Base-by-base conservation (phyloP, 495 filamentous ascomycete genomes). In the Talaromyces thailandensis region DNA sequence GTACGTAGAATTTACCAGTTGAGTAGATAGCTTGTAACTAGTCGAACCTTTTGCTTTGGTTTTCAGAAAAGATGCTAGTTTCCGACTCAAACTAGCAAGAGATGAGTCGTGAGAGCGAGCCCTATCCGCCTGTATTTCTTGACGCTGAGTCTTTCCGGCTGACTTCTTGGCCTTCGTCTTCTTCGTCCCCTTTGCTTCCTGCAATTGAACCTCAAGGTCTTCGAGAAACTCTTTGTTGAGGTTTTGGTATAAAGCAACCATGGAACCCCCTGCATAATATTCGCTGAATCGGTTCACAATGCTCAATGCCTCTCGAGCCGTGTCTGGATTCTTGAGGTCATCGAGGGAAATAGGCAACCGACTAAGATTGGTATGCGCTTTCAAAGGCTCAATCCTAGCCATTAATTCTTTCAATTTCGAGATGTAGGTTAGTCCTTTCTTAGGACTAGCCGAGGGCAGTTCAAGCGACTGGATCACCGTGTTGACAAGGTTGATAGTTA, bases 231-330 rank as follows among this genome's bases (percentile, higher is more conserved):
- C 69, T 4, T 71, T 57, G 7, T 74, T 60, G 9, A 73, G 43
- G 52, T 75, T 66, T 31, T 73, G 62, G 58, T 78, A 78, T 8
- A 76, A 64, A 25, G 67, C 65, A 6, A 69, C 68, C 32, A 78
- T 56, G 35, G 70, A 69, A 2, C 68, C 65, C n/a, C 76, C 77
- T 1, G 68, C 63, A 16, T 74, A 70, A 1, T 71, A 56, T 32
- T 68, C 29, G n/a, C 75, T 63, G 53, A 74, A 74, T 60, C 69
- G 45, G 25, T 79, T 67, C 0, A 78, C 62, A 3, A 61, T 58
- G 6, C 58, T 67, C 4, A 77, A 62, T 1, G 75, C 74, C 12
- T 56, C 64, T 9, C 67, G 56, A 18, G 74, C 64, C 67, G 74
- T 70, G 0, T 68, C 73, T 0, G 74, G 69, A 58, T 75, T 62